Evolutionary conservation across 2,329 filamentous ascomycete genomes (phyloP).

Genomic region (Achaetomium macrosporum): DNA sequence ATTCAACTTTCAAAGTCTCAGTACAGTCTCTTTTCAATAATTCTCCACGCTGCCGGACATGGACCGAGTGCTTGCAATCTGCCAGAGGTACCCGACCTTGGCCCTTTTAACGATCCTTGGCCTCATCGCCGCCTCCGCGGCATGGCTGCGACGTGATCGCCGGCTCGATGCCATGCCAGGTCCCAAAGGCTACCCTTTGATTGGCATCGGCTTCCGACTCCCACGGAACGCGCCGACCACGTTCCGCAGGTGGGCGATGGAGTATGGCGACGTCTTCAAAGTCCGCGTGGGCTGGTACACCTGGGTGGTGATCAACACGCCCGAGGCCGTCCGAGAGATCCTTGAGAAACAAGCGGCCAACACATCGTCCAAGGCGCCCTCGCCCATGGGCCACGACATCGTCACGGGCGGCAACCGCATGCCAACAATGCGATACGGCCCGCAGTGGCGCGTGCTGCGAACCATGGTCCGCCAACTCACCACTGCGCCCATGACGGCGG

Average conservation of each 20-base stretch:
- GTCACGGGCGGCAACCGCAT: constrained; percentile 36
- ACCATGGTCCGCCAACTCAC: constrained; percentile 34
- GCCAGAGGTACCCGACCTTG: too few species aligned
- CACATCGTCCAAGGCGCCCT: constrained; percentile 33
- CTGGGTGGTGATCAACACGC: constrained; percentile 40
- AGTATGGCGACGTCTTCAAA: constrained; percentile 42
- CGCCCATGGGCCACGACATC: constrained; percentile 35
- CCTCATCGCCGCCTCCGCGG: too few species aligned
- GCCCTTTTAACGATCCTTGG: too few species aligned
- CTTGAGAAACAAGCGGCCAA: constrained; percentile 32
- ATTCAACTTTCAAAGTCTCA: too few species aligned
- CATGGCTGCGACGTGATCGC: not conserved
- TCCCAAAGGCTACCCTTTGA: not conserved
- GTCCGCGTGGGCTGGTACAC: constrained; percentile 40
- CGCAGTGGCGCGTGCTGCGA: constrained; percentile 35
- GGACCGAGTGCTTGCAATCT: too few species aligned
- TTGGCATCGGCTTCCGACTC: not conserved
- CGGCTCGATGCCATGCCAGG: not conserved
- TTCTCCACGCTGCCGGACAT: too few species aligned
- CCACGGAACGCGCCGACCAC: not conserved
- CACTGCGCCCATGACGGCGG: constrained; percentile 32
- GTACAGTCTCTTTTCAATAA: too few species aligned
- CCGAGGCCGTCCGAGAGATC: constrained; percentile 39
- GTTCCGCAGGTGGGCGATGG: constrained; percentile 30
- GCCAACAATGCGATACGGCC: constrained; percentile 36